Conservation (phyloP, 345 rosid species). For the Eucalyptus curtisii region DNA sequence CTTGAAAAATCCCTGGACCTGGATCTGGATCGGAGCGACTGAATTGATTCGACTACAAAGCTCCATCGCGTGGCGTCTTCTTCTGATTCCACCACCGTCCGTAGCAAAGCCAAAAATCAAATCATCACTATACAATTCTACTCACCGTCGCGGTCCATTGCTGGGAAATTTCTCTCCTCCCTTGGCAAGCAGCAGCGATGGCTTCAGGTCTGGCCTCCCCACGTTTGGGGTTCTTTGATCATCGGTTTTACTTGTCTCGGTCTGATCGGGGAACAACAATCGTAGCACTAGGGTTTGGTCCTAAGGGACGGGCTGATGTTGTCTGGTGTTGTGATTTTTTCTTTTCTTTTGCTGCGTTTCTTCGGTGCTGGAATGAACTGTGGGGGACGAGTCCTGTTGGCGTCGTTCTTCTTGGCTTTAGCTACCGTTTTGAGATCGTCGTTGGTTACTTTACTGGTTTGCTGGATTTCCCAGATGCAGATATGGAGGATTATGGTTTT, state of each 20-base stretch:
- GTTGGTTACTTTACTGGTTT: not conserved
- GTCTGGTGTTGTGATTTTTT: not conserved
- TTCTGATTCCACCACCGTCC: not conserved
- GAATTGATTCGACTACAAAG: not conserved
- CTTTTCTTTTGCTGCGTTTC: not conserved
- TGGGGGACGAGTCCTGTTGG: not conserved
- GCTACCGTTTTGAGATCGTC: not conserved
- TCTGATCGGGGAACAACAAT: not conserved
- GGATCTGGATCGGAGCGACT: not conserved
- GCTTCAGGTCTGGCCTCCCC: not conserved
- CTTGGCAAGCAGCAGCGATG: not conserved
- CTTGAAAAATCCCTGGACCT: not conserved
- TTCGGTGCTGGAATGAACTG: not conserved
- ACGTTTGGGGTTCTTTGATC: not conserved
- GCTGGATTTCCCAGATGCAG: slow-evolving; percentile 61
- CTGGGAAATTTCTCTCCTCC: not conserved
- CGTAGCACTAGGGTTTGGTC: not conserved
- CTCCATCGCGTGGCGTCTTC: not conserved
- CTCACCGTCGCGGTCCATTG: not conserved
- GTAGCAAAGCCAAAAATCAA: not conserved
- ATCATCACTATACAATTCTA: not conserved
- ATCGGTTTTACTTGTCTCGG: not conserved
- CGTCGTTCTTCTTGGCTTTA: not conserved
- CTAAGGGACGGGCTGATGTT: not conserved
- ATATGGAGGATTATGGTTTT: slow-evolving; percentile 99